Base-by-base conservation (phyloP, 2,329 filamentous ascomycete species). In the Colletotrichum aenigma region DNA sequence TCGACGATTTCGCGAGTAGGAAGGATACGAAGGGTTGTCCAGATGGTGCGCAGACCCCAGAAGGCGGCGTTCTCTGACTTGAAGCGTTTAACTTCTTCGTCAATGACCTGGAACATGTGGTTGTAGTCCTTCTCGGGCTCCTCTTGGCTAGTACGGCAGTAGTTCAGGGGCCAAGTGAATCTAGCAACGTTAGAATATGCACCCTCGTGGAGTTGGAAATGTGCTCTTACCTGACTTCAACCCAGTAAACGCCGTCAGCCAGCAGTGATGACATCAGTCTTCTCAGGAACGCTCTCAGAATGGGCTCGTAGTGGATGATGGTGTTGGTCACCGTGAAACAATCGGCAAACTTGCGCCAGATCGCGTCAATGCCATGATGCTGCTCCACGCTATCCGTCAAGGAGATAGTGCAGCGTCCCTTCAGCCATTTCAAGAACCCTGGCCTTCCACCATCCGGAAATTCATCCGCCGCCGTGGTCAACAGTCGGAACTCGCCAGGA, bases 221-320 rank as follows among this genome's bases (percentile, higher is more conserved):
- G 61, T 3, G 7, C 13, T 15, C 68, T 52, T 61, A 82, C 82
- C 87, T 89, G 76, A 97, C 85, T 81, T 98, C 95, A 21, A 93
- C 93, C 88, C 94, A 97, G 80, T 88, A 91, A 38, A 97, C 90
- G 12, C 94, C 94, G 83, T 98, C 95, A 7, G 90, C 90, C 12
- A 92, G 86, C 18, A 97, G 86, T 58, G 92, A 88, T 61, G 87
- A 85, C 81, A 96, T 89, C 80, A 97, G 87, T 28, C 90, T 89
- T 28, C 88, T 90, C 76, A 97, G 84, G 80, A 94, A 96, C 28
- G 88, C 88, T 61, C 94, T 91, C 85, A 94, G 95, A 70, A 97
- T 94, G 4, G 95, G 95, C 84, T 97, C 95, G 84, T 97, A 96
- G 84, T 92, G 93, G 36, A 96, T 88, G 64, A 97, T 88, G 15